Percentiles rank a stretch among this genome's conserved stretches.
These are phyloP conservation scores for Eutypa lata DNA, from an alignment of 2,329 filamentous ascomycete genomes.

Conservation along the genomic window DNA sequence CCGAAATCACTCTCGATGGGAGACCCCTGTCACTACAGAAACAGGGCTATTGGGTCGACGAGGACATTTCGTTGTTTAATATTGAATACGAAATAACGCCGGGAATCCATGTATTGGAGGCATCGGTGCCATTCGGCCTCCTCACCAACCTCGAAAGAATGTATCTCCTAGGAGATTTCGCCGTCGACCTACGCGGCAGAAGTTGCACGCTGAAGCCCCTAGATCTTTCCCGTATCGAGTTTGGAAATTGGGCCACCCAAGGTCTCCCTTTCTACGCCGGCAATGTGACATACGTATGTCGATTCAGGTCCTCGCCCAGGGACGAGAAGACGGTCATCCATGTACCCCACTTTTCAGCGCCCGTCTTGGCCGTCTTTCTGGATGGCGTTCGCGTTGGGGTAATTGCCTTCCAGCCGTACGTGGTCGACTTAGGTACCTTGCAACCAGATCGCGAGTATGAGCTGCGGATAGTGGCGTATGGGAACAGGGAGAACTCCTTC, in stretches of 20 bases:
- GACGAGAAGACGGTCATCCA: background rate
- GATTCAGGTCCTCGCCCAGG: background rate
- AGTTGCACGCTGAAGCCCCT: background rate
- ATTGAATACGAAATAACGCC: background rate
- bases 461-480: background rate
- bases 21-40: background rate
- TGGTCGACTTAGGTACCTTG: background rate
- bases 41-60: background rate
- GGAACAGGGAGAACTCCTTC: background rate
- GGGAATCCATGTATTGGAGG: background rate
- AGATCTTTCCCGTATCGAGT: background rate
- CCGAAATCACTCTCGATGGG: background rate
- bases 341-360: background rate
- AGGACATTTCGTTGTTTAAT: background rate
- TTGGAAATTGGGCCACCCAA: background rate
- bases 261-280: background rate
- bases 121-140: background rate
- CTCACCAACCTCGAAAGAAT: background rate
- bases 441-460: background rate
- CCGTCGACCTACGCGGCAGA: background rate
- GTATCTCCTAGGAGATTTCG: background rate
- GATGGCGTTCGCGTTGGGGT: background rate
- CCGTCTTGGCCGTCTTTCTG: background rate
- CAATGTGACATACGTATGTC: background rate
- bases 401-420: background rate